These are phyloP conservation scores for Dactylorhiza incarnata DNA, from an alignment of 106 monocot species.

Conservation along the genomic window DNA sequence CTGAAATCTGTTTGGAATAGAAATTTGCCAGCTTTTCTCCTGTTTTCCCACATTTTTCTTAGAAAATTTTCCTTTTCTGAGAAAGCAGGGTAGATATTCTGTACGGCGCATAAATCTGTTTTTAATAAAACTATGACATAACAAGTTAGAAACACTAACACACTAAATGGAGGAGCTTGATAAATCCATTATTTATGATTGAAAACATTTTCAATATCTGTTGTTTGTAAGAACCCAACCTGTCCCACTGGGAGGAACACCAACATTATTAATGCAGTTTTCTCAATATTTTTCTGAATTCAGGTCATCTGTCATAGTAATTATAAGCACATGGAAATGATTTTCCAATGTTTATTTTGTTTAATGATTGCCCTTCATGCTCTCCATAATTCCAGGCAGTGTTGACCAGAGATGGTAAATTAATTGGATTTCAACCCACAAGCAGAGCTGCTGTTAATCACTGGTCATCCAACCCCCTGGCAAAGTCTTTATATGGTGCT, in stretches of 20 bases:
- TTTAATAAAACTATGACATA: too few relatives aligned
- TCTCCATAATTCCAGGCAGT: slow-evolving; percentile 52
- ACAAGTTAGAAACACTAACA: too few relatives aligned
- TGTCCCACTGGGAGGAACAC: too few relatives aligned
- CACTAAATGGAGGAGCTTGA: background rate
- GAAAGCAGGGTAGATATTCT: too few relatives aligned
- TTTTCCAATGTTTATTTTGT: background rate
- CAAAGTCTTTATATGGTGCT: slow-evolving; percentile 48
- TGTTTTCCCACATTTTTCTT: too few relatives aligned
- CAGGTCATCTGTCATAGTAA: background rate
- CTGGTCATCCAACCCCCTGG: slow-evolving; percentile 81
- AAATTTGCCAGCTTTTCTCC: too few relatives aligned
- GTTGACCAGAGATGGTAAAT: slow-evolving; percentile 50
- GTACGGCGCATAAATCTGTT: too few relatives aligned
- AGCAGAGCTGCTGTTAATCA: slow-evolving; percentile 68
- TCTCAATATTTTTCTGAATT: background rate
- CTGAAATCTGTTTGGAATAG: too few relatives aligned
- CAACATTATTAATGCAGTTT: background rate
- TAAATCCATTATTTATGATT: background rate
- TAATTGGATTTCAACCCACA: slow-evolving; percentile 87
- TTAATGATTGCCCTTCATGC: background rate
- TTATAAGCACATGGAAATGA: background rate
- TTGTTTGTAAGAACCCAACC: background rate
- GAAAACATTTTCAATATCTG: background rate
- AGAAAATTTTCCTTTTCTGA: too few relatives aligned